phyloP scores from a whole-genome alignment of 108 stramenopile species.

The Heterococcus sp. region DNA sequence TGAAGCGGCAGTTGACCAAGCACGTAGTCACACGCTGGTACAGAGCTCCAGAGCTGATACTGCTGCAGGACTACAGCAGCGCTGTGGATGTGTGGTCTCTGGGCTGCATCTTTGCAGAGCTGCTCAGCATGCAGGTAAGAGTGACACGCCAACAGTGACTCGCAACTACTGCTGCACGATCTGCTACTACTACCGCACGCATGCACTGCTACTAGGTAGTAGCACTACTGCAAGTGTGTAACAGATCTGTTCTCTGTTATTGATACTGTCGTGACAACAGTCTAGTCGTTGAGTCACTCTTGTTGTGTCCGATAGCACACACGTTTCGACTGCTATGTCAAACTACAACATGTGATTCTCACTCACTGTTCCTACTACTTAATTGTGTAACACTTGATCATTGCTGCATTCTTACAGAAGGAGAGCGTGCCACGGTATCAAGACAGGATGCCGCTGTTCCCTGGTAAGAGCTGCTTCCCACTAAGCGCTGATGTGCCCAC shows the following conservation, averaged over 20 bases:
- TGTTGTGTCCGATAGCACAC: too few species aligned
- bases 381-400: too few species aligned
- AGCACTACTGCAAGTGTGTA: background rate
- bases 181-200: too few species aligned
- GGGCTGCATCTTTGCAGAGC: conserved; percentile 64
- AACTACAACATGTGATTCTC: background rate
- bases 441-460: conserved; percentile 89
- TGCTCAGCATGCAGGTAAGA: conserved; percentile 71
- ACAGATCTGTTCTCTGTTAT: background rate
- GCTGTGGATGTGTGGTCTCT: conserved; percentile 93
- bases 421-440: conserved; percentile 53
- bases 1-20: conserved; percentile 76
- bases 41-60: conserved; percentile 92
- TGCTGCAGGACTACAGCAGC: conserved; percentile 83
- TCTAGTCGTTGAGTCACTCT: too few species aligned
- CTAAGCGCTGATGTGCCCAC: conserved; percentile 48
- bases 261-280: background rate
- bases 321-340: too few species aligned
- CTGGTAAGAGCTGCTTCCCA: conserved; percentile 91
- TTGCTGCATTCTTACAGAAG: too few species aligned
- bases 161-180: conserved; percentile 48
- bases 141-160: conserved; percentile 82
- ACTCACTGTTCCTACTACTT: too few species aligned
- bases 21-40: conserved; percentile 99
- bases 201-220: background rate